phyloP scores from a whole-genome alignment of 2,329 filamentous ascomycete genomes.

The Leptosphaerulina australis region DNA sequence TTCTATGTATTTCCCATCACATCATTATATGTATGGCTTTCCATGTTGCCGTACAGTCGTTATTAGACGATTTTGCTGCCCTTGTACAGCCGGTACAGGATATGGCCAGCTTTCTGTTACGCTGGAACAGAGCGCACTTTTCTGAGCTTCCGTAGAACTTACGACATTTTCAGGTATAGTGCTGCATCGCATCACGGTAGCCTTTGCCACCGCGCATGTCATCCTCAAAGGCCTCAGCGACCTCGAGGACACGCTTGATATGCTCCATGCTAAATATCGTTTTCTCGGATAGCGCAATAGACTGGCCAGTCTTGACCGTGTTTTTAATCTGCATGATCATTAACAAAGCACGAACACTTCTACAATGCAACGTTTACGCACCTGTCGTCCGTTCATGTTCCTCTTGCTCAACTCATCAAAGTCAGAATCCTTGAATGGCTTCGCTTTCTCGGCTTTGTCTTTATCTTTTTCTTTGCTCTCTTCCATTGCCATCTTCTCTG shows the following conservation, averaged over 20 bases:
- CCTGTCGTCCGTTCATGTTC: conserved; percentile 71
- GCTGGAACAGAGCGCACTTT: background rate
- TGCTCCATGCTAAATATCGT: conserved; percentile 77
- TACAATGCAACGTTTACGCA: conserved; percentile 40
- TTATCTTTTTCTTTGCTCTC: conserved; percentile 54
- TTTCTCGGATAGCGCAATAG: conserved; percentile 76
- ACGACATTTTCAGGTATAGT: conserved; percentile 64
- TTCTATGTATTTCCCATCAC: too few relatives aligned
- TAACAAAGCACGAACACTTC: conserved; percentile 8
- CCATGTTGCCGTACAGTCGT: too few relatives aligned
- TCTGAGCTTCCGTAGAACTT: too few relatives aligned
- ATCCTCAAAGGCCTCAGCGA: conserved; percentile 80
- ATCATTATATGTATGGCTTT: too few relatives aligned
- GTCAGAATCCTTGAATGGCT: conserved; percentile 70
- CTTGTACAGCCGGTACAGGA: too few relatives aligned
- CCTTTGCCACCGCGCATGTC: conserved; percentile 82
- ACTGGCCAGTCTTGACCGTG: conserved; percentile 80
- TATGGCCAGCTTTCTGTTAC: too few relatives aligned
- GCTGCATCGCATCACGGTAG: conserved; percentile 83
- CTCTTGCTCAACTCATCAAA: conserved; percentile 69
- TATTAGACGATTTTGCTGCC: too few relatives aligned
- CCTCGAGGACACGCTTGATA: conserved; percentile 81
- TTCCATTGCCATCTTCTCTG: conserved; percentile 60
- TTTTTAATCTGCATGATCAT: conserved; percentile 77
- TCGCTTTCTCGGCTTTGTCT: conserved; percentile 13